Evolutionary conservation across 345 rosid genomes (phyloP), one percentile per base, ranked within the genome.

Genomic region (Boechera divaricarpa): DNA sequence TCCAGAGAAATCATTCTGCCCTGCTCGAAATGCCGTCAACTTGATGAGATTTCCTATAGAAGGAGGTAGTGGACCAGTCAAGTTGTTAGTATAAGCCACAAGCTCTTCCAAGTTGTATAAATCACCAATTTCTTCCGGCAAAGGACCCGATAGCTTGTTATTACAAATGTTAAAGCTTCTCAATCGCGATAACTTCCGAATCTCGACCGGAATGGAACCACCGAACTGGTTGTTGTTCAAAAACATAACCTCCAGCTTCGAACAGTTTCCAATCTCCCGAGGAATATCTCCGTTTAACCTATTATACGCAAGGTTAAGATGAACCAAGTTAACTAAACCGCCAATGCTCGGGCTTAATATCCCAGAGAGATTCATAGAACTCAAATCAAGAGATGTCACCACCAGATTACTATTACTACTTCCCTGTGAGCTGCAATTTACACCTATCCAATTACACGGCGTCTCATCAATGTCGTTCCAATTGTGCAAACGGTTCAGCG

Each of bases 381-480:
- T 85, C 88, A 95, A 79, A 81, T 87, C 70, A 42, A 95, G 88
- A 79, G 86, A 72, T 84, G 80, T 70, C 58, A 94, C 96, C 11
- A 86, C 81, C 11, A 82, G 84, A 74, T 76, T 33, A 44, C 47
- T 15, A 26, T 12, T 65, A 65, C 32, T 79, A 63, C 68, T 72
- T 42, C 75, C 82, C 2, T 74, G 41, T 70, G 84, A 82, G 85
- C 92, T 86, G 86, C 99, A 95, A 57, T 83, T 81, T 69, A 95
- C 94, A 66, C 99, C 96, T 38, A 66, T 74, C 99, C 99, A 95
- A 13, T 65, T 57, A 77, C 99, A 95, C 0, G 99, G 98, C 6
- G 85, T 88, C 79, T 86, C 90, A 45, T 91, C 98, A 41, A 39
- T 70, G 21, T 82, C 57, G 18, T 87, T 88, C 99, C 99, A 95